A percentile compares a stretch with the other conserved stretches of the same genome.
Conservation (phyloP, 2,329 filamentous ascomycete genomes). For the Cladosporium sp. region DNA sequence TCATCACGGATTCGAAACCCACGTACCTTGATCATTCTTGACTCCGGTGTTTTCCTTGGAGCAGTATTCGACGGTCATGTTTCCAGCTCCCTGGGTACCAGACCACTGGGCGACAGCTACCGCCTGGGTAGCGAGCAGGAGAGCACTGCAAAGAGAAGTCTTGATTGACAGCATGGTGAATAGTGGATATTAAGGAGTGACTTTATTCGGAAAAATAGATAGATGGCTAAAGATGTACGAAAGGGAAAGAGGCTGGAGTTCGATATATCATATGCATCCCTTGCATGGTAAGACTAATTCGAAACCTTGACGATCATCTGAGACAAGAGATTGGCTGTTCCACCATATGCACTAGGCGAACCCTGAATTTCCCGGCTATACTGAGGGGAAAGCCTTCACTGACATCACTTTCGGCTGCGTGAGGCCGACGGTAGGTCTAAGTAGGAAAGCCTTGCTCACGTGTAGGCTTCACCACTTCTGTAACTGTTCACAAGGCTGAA, state of each 20-base stretch:
- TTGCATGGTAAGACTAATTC: conserved; percentile 1
- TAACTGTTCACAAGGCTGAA: too few relatives aligned
- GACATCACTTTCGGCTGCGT: not conserved
- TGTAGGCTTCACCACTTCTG: too few relatives aligned
- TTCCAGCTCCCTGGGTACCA: not conserved
- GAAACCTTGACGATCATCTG: not conserved
- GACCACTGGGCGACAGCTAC: not conserved
- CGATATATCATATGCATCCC: not conserved
- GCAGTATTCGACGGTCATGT: conserved; percentile 33
- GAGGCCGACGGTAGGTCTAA: conserved; percentile 31
- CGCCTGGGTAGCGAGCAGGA: conserved; percentile 1
- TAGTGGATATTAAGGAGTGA: conserved; percentile 1
- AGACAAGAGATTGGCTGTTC: not conserved
- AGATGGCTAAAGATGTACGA: not conserved
- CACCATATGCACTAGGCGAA: not conserved
- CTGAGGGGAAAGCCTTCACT: not conserved
- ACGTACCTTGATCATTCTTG: conserved; percentile 33
- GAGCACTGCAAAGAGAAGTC: not conserved
- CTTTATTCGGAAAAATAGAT: not conserved
- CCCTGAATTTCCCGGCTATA: conserved; percentile 1
- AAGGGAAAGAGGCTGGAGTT: not conserved
- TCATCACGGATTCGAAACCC: not conserved
- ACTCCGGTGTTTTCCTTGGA: conserved; percentile 42
- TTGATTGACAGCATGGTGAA: conserved; percentile 2
- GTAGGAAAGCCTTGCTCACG: too few relatives aligned